Evolutionary conservation across 2,329 filamentous ascomycete genomes (phyloP).

Genomic region (Paraphaeosphaeria minitans): DNA sequence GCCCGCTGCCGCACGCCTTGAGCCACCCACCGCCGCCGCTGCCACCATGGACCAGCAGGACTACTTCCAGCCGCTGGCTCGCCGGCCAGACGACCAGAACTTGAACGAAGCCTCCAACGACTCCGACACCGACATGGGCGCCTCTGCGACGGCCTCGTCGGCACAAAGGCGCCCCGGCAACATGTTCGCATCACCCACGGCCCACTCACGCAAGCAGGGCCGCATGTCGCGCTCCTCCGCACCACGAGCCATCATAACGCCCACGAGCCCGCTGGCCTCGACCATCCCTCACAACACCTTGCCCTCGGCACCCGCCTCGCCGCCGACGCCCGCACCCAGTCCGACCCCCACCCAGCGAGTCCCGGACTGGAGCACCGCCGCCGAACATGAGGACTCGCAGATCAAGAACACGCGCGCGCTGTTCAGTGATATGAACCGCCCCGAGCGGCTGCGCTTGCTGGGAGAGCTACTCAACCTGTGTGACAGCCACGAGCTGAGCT

Average conservation of each 20-base stretch:
- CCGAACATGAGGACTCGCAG: conserved; percentile 82
- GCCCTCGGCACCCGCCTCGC: conserved; percentile 68
- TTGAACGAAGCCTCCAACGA: conserved; percentile 31
- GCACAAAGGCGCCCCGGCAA: conserved; percentile 30
- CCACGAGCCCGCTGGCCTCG: conserved; percentile 55
- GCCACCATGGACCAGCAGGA: conserved; percentile 39
- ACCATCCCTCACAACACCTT: conserved; percentile 65
- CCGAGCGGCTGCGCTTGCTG: conserved; percentile 79
- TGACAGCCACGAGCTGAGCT: conserved; percentile 92
- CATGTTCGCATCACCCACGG: conserved; percentile 44
- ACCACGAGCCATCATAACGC: conserved; percentile 55
- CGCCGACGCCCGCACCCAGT: conserved; percentile 70
- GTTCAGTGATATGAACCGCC: conserved; percentile 77
- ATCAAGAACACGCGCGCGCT: conserved; percentile 78
- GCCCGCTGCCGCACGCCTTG: not conserved
- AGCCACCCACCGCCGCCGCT: not conserved
- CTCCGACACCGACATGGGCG: conserved; percentile 45
- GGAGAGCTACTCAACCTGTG: conserved; percentile 91
- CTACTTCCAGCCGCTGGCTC: conserved; percentile 31
- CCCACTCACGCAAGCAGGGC: conserved; percentile 45
- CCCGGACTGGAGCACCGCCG: conserved; percentile 77
- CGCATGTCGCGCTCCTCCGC: conserved; percentile 50
- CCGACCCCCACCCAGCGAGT: conserved; percentile 66
- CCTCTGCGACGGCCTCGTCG: conserved; percentile 40
- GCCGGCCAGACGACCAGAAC: conserved; percentile 27